Base-by-base conservation (phyloP, 768 basidiomycete genomes). In the Mycena sanguinolenta region DNA sequence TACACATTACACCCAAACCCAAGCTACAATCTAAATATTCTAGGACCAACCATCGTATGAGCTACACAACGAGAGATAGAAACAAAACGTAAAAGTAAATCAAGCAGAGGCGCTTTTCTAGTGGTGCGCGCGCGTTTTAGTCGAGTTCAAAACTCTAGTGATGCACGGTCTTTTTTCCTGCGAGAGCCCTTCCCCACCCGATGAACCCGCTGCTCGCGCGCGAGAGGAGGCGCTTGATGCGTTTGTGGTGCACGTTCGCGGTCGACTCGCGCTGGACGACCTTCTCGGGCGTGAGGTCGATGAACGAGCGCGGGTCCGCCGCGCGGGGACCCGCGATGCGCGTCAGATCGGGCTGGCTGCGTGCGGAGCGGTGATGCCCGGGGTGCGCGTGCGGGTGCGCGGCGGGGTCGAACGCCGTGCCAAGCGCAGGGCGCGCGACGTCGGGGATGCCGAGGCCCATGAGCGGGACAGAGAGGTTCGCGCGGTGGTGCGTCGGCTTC, bases 171-270 rank as follows among this genome's bases (percentile, higher is more conserved):
- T 70, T 73, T 38, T 73, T 73, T 8, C 72, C 69, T 3, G 72
- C 50, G 19, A 73, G 57, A 1, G 62, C 63, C 58, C 70, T 73
- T 50, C 72, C 61, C 72, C 72, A 73, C 13, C 58, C 72, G 12
- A 73, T 73, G n/a, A 73, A 67, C 14, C 67, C 63, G 42, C 69
- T 73, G 57, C 66, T 73, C 30, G 72, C 72, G 12, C 72, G 69
- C 23, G 69, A 63, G 23, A 73, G 69, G 3, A 73, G 58, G 9
- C 53, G 55, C 38, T 70, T 73, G 61, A 73, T 52, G 32, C 72
- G 72, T 10, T 66, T 64, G 25, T 60, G 65, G 39, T 66, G 67
- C 19, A 62, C 59, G 14, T 50, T 53, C 60, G 70, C 44, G 23
- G 60, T 36, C 57, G 65, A 63, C 38, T 46, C 69, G 57, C 64